Percentiles rank a stretch among this genome's conserved stretches.
phyloP scores from a whole-genome alignment of 148 eudicot genomes.

The Fallopia convolvulus region DNA sequence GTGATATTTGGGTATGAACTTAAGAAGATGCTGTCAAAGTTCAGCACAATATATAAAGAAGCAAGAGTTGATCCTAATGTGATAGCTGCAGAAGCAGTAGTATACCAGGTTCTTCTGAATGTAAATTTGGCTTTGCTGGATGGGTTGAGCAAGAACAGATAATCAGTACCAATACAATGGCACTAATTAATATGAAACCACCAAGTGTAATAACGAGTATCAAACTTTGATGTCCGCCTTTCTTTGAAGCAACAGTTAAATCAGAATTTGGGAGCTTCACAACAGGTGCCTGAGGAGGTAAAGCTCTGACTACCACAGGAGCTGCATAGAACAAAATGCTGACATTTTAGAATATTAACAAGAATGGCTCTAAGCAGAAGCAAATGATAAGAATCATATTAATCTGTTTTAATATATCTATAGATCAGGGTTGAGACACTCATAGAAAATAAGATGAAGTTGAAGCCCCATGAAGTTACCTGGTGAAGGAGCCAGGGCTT shows the following conservation, averaged over 20 bases:
- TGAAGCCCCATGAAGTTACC: constrained; percentile 35
- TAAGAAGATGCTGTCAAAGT: background rate
- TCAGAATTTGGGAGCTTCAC: constrained; percentile 38
- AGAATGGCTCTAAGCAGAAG: constrained; percentile 47
- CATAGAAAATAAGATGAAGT: constrained; percentile 33
- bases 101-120: constrained; percentile 54
- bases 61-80: background rate
- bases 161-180: constrained; percentile 30
- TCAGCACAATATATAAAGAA: background rate
- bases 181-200: constrained; percentile 42
- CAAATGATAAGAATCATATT: background rate
- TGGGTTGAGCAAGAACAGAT: constrained; percentile 47
- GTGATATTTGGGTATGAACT: background rate
- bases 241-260: constrained; percentile 26
- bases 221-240: constrained; percentile 35
- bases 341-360: constrained; percentile 17
- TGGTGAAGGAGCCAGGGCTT: constrained; percentile 60
- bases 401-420: background rate
- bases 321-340: constrained; percentile 36
- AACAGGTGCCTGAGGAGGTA: constrained; percentile 41
- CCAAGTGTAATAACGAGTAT: constrained; percentile 42
- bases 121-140: constrained; percentile 33
- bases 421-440: constrained; percentile 62
- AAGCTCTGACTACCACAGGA: constrained; percentile 40
- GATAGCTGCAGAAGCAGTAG: background rate